These are phyloP conservation scores for Colletotrichum sp. DNA, from an alignment of 2,329 filamentous ascomycete species.

Conservation along the genomic window DNA sequence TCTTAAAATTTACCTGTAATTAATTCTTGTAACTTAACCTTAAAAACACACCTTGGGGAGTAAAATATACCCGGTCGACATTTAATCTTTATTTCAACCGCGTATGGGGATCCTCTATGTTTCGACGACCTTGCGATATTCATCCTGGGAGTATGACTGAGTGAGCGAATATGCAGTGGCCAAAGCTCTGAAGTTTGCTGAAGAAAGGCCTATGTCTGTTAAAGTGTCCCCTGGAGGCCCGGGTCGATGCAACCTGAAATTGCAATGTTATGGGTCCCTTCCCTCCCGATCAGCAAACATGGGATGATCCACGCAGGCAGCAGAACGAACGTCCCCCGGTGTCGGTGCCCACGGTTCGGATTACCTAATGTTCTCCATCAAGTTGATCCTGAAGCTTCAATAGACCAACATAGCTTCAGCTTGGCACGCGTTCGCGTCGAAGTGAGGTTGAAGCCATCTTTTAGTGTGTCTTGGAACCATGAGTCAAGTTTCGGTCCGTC, in stretches of 20 bases:
- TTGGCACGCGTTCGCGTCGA: background rate
- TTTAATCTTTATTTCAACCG: background rate
- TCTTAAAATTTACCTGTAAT: background rate
- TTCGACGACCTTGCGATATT: background rate
- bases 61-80: background rate
- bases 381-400: background rate
- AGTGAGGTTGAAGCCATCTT: background rate
- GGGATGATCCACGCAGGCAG: background rate
- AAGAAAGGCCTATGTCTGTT: background rate
- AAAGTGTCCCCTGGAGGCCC: background rate
- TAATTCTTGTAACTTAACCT: background rate
- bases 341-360: background rate
- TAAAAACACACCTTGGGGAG: background rate
- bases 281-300: background rate
- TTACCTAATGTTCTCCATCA: background rate
- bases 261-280: background rate
- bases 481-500: background rate
- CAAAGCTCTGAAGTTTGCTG: background rate
- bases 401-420: background rate
- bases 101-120: fast-evolving
- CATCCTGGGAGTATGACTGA: fast-evolving
- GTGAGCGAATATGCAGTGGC: background rate
- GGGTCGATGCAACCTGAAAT: background rate
- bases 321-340: background rate
- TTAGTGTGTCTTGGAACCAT: background rate